These are phyloP conservation scores for Solanum tacnaense DNA, from an alignment of 257 asterid genomes.

Conservation along the genomic window DNA sequence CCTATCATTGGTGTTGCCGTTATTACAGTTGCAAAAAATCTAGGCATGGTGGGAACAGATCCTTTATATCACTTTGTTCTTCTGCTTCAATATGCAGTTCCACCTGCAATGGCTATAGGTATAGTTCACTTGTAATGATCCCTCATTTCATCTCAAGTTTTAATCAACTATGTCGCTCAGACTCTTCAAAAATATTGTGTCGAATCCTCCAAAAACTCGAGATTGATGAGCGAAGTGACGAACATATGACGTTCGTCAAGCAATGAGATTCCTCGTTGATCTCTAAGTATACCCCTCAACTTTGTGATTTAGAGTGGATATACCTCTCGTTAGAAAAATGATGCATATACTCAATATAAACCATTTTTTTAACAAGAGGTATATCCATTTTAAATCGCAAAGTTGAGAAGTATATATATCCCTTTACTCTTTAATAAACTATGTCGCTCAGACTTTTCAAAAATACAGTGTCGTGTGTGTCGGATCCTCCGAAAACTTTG, in stretches of 20 bases:
- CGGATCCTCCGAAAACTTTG: neutral
- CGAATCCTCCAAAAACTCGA: neutral
- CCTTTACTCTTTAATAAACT: too few relatives aligned
- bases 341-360: neutral
- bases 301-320: neutral
- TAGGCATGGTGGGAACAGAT: slow-evolving; percentile 14
- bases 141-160: neutral
- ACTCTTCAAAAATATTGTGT: neutral
- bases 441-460: neutral
- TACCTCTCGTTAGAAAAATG: neutral
- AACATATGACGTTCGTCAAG: neutral
- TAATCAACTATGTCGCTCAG: neutral
- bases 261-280: neutral
- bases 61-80: slow-evolving; percentile 18
- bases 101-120: slow-evolving; percentile 18
- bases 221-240: neutral
- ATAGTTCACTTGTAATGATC: neutral
- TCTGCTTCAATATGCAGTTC: slow-evolving; percentile 13
- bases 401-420: too few relatives aligned
- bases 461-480: neutral
- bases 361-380: too few relatives aligned
- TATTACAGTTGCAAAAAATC: neutral
- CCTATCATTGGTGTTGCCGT: neutral
- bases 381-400: too few relatives aligned
- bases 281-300: too few relatives aligned